Conservation (phyloP, 495 filamentous ascomycete species). For the Penicillium manginii region DNA sequence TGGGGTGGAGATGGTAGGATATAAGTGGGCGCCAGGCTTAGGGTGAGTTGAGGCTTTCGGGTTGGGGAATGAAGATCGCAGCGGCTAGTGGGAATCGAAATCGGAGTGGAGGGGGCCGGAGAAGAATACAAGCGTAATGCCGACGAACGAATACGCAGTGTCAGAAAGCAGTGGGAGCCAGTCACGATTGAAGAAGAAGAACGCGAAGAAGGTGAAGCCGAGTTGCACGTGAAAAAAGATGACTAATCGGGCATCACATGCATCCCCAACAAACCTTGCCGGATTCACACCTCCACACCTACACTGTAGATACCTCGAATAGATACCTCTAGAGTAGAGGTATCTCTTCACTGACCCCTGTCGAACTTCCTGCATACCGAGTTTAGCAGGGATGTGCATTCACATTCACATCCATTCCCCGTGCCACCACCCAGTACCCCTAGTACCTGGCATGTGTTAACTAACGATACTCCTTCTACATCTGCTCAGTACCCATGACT, state of each 20-base stretch:
- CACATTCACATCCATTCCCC: not conserved
- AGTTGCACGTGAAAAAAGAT: constrained; percentile 3
- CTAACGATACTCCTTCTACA: no score
- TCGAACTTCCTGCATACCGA: not conserved
- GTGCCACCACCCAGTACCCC: no score
- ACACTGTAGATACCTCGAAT: no score
- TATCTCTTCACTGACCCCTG: no score
- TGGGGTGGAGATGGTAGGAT: constrained; percentile 22
- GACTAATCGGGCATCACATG: constrained; percentile 7
- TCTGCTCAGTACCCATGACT: no score
- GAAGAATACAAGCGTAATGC: no score
- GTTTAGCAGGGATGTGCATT: not conserved
- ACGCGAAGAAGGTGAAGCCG: not conserved
- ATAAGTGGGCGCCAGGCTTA: constrained; percentile 8
- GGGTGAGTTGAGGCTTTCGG: no score
- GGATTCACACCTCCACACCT: no score
- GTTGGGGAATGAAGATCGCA: constrained; percentile 7
- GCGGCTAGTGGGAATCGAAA: constrained; percentile 12
- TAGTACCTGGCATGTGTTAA: not conserved
- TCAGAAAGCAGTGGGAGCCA: not conserved
- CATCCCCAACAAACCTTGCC: not conserved
- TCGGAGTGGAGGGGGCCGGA: constrained; percentile 1
- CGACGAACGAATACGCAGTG: no score
- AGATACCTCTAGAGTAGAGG: no score
- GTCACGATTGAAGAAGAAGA: not conserved